Conservation (phyloP, 2,329 filamentous ascomycete species). For the Diaporthe sp. region DNA sequence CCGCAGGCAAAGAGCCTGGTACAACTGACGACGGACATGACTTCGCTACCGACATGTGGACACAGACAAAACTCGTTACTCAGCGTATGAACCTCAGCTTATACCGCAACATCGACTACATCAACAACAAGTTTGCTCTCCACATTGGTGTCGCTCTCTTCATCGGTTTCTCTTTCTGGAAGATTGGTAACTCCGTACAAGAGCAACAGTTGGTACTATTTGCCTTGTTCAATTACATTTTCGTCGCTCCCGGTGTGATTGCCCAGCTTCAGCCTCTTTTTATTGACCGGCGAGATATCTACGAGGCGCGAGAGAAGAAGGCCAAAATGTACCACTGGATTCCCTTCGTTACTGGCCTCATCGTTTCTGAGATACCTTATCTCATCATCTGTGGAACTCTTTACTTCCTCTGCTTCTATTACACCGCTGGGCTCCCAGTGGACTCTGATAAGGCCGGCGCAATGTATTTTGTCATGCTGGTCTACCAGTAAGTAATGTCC, state of each 20-base stretch:
- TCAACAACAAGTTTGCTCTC: constrained; percentile 67
- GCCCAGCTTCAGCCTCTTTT: constrained; percentile 72
- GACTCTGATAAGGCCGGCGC: too few species aligned
- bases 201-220: constrained; percentile 70
- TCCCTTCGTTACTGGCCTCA: constrained; percentile 67
- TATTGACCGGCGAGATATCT: constrained; percentile 67
- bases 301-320: constrained; percentile 70
- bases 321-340: constrained; percentile 72
- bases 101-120: constrained; percentile 76
- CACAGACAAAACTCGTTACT: constrained; percentile 75
- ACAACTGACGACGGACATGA: constrained; percentile 7
- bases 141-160: constrained; percentile 49
- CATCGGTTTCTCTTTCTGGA: constrained; percentile 74
- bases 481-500: too few species aligned
- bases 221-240: constrained; percentile 73
- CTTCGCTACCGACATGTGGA: constrained; percentile 76
- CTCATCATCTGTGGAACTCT: constrained; percentile 57
- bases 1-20: neutral
- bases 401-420: constrained; percentile 70
- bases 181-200: constrained; percentile 62
- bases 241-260: constrained; percentile 69
- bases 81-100: constrained; percentile 72
- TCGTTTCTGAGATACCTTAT: constrained; percentile 62
- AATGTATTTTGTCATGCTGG: too few species aligned
- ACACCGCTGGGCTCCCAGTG: constrained; percentile 68